Evolutionary conservation across 768 basidiomycete species (phyloP).

Genomic region (Trichaptum fuscoviolaceum): DNA sequence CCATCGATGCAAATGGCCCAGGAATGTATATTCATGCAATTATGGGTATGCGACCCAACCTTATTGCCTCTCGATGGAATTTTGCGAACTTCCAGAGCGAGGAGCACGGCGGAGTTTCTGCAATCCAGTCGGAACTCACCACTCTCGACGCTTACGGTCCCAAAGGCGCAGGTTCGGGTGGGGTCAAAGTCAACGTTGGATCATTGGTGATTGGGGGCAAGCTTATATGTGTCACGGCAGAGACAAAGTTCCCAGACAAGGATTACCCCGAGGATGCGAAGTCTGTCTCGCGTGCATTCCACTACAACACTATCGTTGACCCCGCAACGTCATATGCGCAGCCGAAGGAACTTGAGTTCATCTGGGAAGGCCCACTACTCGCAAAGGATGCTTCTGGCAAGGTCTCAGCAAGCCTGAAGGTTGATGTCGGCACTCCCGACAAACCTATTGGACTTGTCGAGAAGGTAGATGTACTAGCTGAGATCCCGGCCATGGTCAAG

Average conservation of each 20-base stretch:
- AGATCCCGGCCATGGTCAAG: conserved; percentile 90
- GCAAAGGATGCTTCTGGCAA: conserved; percentile 44
- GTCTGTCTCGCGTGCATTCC: conserved; percentile 61
- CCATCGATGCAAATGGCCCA: conserved; percentile 48
- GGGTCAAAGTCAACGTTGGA: conserved; percentile 82
- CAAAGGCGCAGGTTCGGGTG: conserved; percentile 74
- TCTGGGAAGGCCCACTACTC: conserved; percentile 74
- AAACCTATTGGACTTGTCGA: conserved; percentile 75
- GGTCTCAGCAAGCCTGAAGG: conserved; percentile 49
- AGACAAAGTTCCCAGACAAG: conserved; percentile 73
- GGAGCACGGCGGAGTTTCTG: conserved; percentile 68
- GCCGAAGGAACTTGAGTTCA: conserved; percentile 63
- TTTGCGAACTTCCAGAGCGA: conserved; percentile 87
- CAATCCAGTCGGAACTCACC: conserved; percentile 94
- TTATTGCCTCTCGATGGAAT: conserved; percentile 92
- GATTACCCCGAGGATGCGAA: conserved; percentile 35
- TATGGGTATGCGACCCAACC: conserved; percentile 96
- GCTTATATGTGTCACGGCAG: conserved; percentile 69
- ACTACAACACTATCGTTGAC: conserved; percentile 59
- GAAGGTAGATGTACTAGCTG: conserved; percentile 92
- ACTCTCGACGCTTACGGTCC: conserved; percentile 77
- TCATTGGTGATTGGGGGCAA: conserved; percentile 77
- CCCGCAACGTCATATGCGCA: conserved; percentile 75
- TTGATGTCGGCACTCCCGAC: conserved; percentile 53
- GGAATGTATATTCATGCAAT: conserved; percentile 95